Base-by-base conservation (phyloP, 2,329 filamentous ascomycete genomes). In the Alternaria solani region DNA sequence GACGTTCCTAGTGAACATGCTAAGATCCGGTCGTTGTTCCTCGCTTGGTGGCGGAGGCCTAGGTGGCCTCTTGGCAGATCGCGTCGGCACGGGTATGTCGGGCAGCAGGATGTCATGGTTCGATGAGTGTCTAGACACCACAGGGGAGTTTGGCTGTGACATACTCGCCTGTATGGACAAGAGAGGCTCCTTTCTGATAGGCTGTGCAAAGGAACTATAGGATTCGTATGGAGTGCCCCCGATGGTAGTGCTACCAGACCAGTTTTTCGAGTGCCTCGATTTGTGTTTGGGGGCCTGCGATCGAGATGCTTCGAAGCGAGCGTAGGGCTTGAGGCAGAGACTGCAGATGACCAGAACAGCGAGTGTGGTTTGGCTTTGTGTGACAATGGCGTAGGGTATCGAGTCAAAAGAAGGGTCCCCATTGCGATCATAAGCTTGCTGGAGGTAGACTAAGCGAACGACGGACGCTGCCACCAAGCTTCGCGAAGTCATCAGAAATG, bases 391-490 rank as follows among this genome's bases (percentile, higher is more conserved):
- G 48, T 72, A 75, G 3, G 68, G 70, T 14, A 70, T 65, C 26
- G 55, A 69, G 34, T 64, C 54, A 44, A 68, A 70, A 16, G 68
- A 57, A 28, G 59, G 61, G 41, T 72, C 66, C 2, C 59, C 42
- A 12, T 42, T 26, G 38, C 54, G 23, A 43, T 55, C 52, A 25
- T 64, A 51, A 20, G 61, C 62, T 39, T 52, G 65, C 26, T 57
- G 53, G 9, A 75, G 56, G 32, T 65, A 67, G 20, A 69, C 7
- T 9, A 75, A 51, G 39, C 72, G 68, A 49, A 65, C 20, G 32
- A 69, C 42, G 3, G 71, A 74, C 39, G 66, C 51, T 46, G 58
- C 46, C 6, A 75, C 59, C 8, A 74, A 61, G 3, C 72, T 75
- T 28, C 0, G n/a, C 16, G 12, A 4, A 36, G 47, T 60, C 38